A percentile compares a stretch with the other conserved stretches of the same genome.
Conservation (phyloP, 2,329 filamentous ascomycete species). For the Ophiocordyceps unilateralis region DNA sequence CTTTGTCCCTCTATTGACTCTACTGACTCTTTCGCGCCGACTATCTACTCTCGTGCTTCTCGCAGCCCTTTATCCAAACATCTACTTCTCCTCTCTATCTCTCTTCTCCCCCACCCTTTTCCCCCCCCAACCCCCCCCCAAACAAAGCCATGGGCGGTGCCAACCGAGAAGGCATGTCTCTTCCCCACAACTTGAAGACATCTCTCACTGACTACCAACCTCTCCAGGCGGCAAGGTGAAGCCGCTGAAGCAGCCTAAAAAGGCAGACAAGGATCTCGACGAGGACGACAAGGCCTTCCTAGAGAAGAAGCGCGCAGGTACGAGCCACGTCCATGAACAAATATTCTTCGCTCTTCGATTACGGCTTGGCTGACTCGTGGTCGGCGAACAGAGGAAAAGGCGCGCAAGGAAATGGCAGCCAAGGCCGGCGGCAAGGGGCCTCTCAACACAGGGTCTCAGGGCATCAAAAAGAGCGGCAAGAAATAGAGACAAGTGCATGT, state of each 20-base stretch:
- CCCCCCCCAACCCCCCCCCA: background rate
- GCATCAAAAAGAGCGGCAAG: constrained; percentile 98
- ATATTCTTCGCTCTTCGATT: too few species aligned
- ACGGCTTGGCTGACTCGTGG: background rate
- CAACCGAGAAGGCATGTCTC: constrained; percentile 19
- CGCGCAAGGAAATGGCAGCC: constrained; percentile 65
- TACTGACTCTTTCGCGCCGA: too few species aligned
- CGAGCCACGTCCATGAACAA: constrained; percentile 20
- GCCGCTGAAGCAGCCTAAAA: constrained; percentile 81
- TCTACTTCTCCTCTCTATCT: too few species aligned
- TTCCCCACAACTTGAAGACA: background rate
- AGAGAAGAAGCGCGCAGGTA: constrained; percentile 74
- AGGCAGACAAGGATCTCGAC: constrained; percentile 64
- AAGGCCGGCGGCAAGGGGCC: constrained; percentile 80
- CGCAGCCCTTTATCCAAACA: too few species aligned
- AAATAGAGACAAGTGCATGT: too few species aligned
- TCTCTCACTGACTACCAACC: background rate
- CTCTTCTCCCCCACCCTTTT: background rate
- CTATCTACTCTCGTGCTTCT: background rate
- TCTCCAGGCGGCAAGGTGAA: constrained; percentile 59
- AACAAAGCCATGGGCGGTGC: constrained; percentile 17
- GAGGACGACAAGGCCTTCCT: constrained; percentile 73
- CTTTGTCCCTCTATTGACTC: background rate
- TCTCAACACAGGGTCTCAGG: constrained; percentile 65
- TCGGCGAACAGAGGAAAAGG: constrained; percentile 52